phyloP scores from a whole-genome alignment of 805 yeast genomes.

The Wickerhamomyces bovis region DNA sequence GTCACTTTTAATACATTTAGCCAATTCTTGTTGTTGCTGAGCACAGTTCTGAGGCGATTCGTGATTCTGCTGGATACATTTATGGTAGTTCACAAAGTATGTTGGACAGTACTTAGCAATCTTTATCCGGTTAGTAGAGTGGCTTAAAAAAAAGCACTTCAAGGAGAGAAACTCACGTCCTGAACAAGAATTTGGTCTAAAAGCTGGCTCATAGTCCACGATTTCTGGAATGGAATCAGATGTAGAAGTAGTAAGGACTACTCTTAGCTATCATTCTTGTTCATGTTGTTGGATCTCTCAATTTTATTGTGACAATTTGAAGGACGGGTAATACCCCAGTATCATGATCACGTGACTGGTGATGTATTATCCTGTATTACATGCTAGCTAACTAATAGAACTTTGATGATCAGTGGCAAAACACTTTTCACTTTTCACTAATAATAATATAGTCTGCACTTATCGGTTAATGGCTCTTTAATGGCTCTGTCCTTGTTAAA shows the following conservation, averaged over 20 bases:
- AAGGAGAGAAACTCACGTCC: constrained; percentile 39
- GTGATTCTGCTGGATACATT: constrained; percentile 57
- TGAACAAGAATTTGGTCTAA: constrained; percentile 72
- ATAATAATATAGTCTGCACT: no score
- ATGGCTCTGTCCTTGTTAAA: no score
- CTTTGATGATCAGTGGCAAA: no score
- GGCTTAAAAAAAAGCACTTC: not conserved
- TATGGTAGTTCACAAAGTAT: constrained; percentile 65
- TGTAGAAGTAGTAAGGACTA: not conserved
- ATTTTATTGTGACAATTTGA: no score
- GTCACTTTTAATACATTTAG: constrained; percentile 52
- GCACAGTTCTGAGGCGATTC: constrained; percentile 47
- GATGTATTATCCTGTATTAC: no score
- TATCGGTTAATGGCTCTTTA: no score
- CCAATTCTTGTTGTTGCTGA: constrained; percentile 48
- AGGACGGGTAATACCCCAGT: no score
- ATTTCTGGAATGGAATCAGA: not conserved
- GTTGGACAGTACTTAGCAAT: constrained; percentile 73
- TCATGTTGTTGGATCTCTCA: no score
- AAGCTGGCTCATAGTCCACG: constrained; percentile 16
- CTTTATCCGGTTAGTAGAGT: constrained; percentile 16
- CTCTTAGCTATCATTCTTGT: no score
- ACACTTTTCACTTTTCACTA: no score
- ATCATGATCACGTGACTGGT: no score
- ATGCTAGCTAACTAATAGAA: no score